phyloP scores from a whole-genome alignment of 768 basidiomycete species.

The Phlegmacium glaucopus region DNA sequence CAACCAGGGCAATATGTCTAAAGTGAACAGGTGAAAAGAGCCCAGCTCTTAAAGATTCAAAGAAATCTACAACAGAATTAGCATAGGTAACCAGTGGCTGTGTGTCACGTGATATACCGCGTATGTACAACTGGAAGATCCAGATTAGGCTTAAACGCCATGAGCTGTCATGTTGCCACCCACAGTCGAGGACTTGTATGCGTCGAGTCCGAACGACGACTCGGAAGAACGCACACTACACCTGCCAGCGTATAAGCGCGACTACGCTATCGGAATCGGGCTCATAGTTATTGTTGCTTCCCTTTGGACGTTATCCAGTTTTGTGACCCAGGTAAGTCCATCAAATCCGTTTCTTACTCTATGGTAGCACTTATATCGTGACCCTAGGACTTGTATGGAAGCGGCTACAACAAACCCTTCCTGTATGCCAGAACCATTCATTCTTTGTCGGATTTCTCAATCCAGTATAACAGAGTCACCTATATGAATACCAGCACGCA shows the following conservation, averaged over 20 bases:
- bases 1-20: too few species aligned
- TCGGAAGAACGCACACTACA: too few species aligned
- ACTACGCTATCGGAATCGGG: slow-evolving; percentile 56
- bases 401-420: slow-evolving; percentile 87
- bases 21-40: too few species aligned
- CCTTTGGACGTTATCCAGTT: slow-evolving; percentile 88
- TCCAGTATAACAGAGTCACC: slow-evolving; percentile 34
- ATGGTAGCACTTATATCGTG: neutral
- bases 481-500: slow-evolving; percentile 92
- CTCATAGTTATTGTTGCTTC: slow-evolving; percentile 74
- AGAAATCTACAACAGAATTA: too few species aligned
- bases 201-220: too few species aligned
- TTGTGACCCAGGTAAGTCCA: slow-evolving; percentile 72
- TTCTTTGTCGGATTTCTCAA: slow-evolving; percentile 37
- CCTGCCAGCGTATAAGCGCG: slow-evolving; percentile 16
- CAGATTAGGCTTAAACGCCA: too few species aligned
- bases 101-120: too few species aligned
- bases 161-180: too few species aligned
- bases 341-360: neutral
- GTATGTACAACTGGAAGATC: too few species aligned
- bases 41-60: too few species aligned
- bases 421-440: slow-evolving; percentile 39
- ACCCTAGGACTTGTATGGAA: slow-evolving; percentile 44
- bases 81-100: too few species aligned
- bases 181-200: too few species aligned